phyloP scores from a whole-genome alignment of 2,329 filamentous ascomycete species.

The Uncinocarpus reesii region DNA sequence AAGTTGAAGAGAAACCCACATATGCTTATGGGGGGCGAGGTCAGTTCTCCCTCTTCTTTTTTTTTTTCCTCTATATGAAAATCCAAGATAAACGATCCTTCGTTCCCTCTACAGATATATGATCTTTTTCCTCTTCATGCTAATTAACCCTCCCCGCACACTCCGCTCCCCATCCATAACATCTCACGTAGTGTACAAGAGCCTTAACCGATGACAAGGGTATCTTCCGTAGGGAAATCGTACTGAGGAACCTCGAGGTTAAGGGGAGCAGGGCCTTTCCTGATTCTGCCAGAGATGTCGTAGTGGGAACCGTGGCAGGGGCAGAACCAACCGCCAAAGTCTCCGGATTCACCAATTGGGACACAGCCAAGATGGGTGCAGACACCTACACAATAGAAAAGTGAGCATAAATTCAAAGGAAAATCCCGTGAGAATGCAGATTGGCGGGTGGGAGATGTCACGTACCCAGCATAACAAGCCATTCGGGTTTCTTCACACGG shows the following conservation, averaged over 20 bases:
- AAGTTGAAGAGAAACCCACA: neutral
- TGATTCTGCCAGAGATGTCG: constrained; percentile 96
- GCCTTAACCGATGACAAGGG: constrained; percentile 82
- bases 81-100: constrained; percentile 7
- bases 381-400: constrained; percentile 53
- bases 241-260: constrained; percentile 93
- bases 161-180: neutral
- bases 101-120: constrained; percentile 5
- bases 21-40: neutral
- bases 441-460: constrained; percentile 20
- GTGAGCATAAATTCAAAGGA: neutral
- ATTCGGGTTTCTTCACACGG: constrained; percentile 96
- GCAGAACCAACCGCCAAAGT: constrained; percentile 99
- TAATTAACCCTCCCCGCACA: neutral
- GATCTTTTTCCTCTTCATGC: constrained; percentile 1
- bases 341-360: constrained; percentile 95
- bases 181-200: constrained; percentile 2
- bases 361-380: constrained; percentile 99
- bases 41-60: constrained; percentile 5
- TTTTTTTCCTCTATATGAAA: constrained; percentile 16
- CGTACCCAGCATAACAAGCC: constrained; percentile 94
- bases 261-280: constrained; percentile 91
- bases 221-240: constrained; percentile 82
- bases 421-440: neutral
- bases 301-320: constrained; percentile 99